These are phyloP conservation scores for Hirschioporus abietinus DNA, from an alignment of 768 basidiomycete genomes.

Conservation along the genomic window DNA sequence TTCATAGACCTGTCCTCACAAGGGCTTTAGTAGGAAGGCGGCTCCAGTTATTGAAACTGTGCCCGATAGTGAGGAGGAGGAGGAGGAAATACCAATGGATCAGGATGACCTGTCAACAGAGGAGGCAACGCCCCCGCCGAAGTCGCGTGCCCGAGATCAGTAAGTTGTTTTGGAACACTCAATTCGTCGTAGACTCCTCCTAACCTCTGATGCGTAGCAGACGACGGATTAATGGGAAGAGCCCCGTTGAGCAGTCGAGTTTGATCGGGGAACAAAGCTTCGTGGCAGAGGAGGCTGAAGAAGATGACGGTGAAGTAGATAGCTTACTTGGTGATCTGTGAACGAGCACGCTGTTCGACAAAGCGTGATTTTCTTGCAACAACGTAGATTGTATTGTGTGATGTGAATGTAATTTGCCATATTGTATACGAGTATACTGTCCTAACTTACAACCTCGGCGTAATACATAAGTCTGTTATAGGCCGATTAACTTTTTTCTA, in stretches of 20 bases:
- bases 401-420: neutral
- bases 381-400: neutral
- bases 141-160: neutral
- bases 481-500: no score
- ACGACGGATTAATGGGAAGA: neutral
- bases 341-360: neutral
- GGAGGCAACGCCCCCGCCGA: slow-evolving; percentile 13
- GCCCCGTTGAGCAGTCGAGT: neutral
- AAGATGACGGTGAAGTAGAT: slow-evolving; percentile 2
- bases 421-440: slow-evolving; percentile 1
- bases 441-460: neutral
- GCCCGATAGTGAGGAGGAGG: slow-evolving; percentile 46
- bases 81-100: slow-evolving; percentile 39
- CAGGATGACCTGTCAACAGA: slow-evolving; percentile 42
- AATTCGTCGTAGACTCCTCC: neutral
- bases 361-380: neutral
- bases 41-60: slow-evolving; percentile 50
- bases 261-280: neutral
- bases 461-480: neutral
- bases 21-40: slow-evolving; percentile 19
- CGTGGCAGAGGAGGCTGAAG: slow-evolving; percentile 2
- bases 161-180: neutral
- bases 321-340: slow-evolving; percentile 2
- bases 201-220: neutral
- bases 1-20: slow-evolving; percentile 15